A percentile compares a stretch with the other conserved stretches of the same genome.
These are phyloP conservation scores for Fonsecaea erecta DNA, from an alignment of 2,329 filamentous ascomycete species.

Conservation along the genomic window DNA sequence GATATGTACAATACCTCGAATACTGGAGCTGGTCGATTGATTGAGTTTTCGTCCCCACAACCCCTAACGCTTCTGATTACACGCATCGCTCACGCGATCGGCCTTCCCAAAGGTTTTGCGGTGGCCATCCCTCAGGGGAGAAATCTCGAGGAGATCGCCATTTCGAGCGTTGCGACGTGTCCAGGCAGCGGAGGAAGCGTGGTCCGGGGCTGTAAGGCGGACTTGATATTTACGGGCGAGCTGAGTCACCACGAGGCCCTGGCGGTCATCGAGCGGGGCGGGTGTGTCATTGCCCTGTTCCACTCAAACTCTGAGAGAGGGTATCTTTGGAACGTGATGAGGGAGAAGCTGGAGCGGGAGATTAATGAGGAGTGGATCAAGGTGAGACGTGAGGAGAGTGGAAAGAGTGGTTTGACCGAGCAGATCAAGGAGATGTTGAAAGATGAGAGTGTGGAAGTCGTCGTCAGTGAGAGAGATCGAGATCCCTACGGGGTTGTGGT, in stretches of 20 bases:
- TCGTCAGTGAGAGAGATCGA: slow-evolving; percentile 77
- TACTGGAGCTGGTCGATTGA: slow-evolving; percentile 66
- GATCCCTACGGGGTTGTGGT: slow-evolving; percentile 85
- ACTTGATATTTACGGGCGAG: slow-evolving; percentile 88
- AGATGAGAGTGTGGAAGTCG: slow-evolving; percentile 64
- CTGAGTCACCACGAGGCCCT: slow-evolving; percentile 92
- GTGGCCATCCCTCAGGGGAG: slow-evolving; percentile 66
- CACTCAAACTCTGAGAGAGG: slow-evolving; percentile 92
- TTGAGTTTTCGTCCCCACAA: slow-evolving; percentile 60
- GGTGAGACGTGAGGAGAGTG: slow-evolving; percentile 50
- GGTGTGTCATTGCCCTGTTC: slow-evolving; percentile 81
- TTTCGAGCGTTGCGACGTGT: slow-evolving; percentile 79
- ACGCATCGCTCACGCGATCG: slow-evolving; percentile 65
- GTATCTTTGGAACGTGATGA: slow-evolving; percentile 75
- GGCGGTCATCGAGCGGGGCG: slow-evolving; percentile 80
- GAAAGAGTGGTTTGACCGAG: slow-evolving; percentile 40
- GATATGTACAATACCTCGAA: slow-evolving; percentile 45
- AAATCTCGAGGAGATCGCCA: slow-evolving; percentile 59
- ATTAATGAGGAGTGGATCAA: slow-evolving; percentile 62
- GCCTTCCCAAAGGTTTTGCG: slow-evolving; percentile 68
- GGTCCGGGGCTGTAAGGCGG: slow-evolving; percentile 60
- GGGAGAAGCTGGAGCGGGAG: slow-evolving; percentile 64
- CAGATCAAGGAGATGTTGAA: slow-evolving; percentile 54
- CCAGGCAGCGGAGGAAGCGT: slow-evolving; percentile 81
- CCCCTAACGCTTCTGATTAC: slow-evolving; percentile 63